Evolutionary conservation across 352 stramenopile genomes (phyloP).

Genomic region (Phytopythium cucurbitacearum): DNA sequence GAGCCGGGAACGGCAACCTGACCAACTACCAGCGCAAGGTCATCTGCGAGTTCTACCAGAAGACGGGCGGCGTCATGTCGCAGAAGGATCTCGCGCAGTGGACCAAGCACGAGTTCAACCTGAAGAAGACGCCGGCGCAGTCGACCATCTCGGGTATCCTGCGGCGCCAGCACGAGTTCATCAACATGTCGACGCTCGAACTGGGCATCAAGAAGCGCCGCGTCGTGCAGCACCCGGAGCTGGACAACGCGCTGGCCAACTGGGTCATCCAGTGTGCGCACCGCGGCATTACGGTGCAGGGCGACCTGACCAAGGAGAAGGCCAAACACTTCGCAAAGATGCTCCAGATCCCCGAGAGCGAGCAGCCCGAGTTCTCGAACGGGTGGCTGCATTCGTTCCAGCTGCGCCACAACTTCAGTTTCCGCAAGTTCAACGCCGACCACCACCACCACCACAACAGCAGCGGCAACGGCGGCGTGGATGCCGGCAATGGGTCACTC

Average conservation of each 20-base stretch:
- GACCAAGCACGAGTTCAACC: constrained; percentile 83
- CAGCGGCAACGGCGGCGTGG: background rate
- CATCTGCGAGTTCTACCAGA: constrained; percentile 83
- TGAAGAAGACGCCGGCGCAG: constrained; percentile 80
- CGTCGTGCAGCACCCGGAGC: constrained; percentile 72
- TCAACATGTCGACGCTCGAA: constrained; percentile 80
- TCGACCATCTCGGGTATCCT: constrained; percentile 84
- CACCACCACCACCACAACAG: constrained; percentile 21
- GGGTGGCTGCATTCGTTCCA: constrained; percentile 80
- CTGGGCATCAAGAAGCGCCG: constrained; percentile 81
- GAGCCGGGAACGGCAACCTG: constrained; percentile 65
- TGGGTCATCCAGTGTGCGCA: constrained; percentile 86
- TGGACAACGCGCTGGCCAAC: constrained; percentile 78
- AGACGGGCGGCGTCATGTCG: constrained; percentile 76
- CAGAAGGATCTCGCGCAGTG: constrained; percentile 85
- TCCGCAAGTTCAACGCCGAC: constrained; percentile 77
- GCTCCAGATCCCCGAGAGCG: constrained; percentile 67
- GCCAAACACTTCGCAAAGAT: constrained; percentile 82
- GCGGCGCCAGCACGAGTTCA: constrained; percentile 77
- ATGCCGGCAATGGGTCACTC: background rate
- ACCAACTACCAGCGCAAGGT: constrained; percentile 84
- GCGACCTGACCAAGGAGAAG: constrained; percentile 84
- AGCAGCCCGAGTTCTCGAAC: constrained; percentile 80
- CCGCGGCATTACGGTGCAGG: constrained; percentile 71
- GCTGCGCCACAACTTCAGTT: constrained; percentile 80